Evolutionary conservation across 495 filamentous ascomycete genomes (phyloP).

Genomic region (Chaetomium tenue): DNA sequence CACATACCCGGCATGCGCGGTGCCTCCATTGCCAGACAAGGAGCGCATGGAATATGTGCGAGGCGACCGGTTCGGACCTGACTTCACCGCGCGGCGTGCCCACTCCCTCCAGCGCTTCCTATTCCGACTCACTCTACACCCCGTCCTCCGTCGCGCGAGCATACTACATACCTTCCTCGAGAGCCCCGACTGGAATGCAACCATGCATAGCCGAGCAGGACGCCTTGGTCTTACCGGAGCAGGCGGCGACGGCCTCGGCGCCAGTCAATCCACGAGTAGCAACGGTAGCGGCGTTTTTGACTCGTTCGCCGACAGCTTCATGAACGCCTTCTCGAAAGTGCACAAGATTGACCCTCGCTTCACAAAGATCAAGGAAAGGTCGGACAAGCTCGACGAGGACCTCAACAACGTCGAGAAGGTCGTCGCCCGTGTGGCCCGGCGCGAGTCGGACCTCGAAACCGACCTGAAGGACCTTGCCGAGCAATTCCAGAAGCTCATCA

Average conservation of each 20-base stretch:
- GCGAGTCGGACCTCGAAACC: constrained; percentile 82
- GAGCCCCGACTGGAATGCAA: constrained; percentile 90
- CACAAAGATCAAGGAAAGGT: constrained; percentile 88
- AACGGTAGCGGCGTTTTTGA: constrained; percentile 69
- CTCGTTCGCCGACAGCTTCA: constrained; percentile 89
- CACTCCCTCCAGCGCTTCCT: constrained; percentile 92
- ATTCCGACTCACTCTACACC: constrained; percentile 81
- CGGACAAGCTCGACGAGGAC: constrained; percentile 93
- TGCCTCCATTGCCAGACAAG: constrained; percentile 94
- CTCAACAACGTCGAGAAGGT: constrained; percentile 91
- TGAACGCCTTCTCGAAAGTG: constrained; percentile 95
- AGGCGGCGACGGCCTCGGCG: constrained; percentile 22
- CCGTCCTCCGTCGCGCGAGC: constrained; percentile 76
- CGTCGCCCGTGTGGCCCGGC: constrained; percentile 79
- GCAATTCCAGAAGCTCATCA: constrained; percentile 89
- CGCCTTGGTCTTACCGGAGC: constrained; percentile 44
- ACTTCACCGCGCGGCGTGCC: constrained; percentile 87
- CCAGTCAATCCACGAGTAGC: constrained; percentile 22
- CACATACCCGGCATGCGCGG: constrained; percentile 87
- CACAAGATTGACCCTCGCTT: constrained; percentile 95
- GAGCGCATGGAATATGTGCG: constrained; percentile 98
- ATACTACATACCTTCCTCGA: constrained; percentile 89
- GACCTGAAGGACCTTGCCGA: constrained; percentile 87
- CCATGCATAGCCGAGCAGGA: constrained; percentile 74
- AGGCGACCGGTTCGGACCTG: constrained; percentile 88